A percentile compares a stretch with the other conserved stretches of the same genome.
phyloP scores from a whole-genome alignment of 208 protist species.

The Leishmania major region DNA sequence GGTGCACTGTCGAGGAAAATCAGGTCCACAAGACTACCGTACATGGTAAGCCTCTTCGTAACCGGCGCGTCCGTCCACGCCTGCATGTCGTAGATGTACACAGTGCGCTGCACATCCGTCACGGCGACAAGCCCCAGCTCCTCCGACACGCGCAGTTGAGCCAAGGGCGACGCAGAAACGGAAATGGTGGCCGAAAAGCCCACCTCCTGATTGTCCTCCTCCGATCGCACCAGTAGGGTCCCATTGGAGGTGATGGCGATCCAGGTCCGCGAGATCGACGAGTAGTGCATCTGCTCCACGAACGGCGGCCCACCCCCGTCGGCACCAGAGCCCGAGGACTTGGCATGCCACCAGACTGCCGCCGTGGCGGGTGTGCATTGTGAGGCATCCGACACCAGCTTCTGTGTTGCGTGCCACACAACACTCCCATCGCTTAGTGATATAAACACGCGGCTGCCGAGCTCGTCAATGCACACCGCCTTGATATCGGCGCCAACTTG shows the following conservation, averaged over 20 bases:
- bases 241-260: conserved; percentile 49
- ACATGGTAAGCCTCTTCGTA: conserved; percentile 11
- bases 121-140: conserved; percentile 59
- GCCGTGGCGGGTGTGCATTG: conserved; percentile 1
- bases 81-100: conserved; percentile 64
- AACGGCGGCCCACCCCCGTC: neutral
- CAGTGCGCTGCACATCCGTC: conserved; percentile 36
- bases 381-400: conserved; percentile 8
- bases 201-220: conserved; percentile 34
- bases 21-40: conserved; percentile 27
- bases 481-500: conserved; percentile 42
- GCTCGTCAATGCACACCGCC: conserved; percentile 60
- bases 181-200: conserved; percentile 16
- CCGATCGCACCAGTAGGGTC: conserved; percentile 43
- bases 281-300: conserved; percentile 68
- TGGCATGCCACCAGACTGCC: conserved; percentile 6
- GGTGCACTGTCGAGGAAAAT: conserved; percentile 45
- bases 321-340: neutral
- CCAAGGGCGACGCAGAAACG: conserved; percentile 29
- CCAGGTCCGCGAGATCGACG: conserved; percentile 39
- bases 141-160: conserved; percentile 51
- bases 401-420: conserved; percentile 47
- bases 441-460: conserved; percentile 63
- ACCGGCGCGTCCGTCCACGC: conserved; percentile 24
- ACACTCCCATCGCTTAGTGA: conserved; percentile 39